Base-by-base conservation (phyloP, 768 basidiomycete species). In the Boletus rex-veris region DNA sequence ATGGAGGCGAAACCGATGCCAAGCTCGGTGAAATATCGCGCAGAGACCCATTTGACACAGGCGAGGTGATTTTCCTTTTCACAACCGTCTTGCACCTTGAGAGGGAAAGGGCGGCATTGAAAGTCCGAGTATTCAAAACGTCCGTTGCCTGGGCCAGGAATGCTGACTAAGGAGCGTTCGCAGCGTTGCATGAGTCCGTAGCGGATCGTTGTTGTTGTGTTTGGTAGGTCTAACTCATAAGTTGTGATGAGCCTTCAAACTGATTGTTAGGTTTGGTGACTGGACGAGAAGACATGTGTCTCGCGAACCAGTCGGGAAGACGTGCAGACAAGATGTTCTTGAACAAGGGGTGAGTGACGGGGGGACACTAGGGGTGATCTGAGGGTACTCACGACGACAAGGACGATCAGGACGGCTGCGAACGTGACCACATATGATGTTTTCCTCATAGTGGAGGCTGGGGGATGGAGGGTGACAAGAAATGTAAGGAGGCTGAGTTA, bases 21-120 rank as follows among this genome's bases (percentile, higher is more conserved):
- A 10, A 90, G 67, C 64, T 86, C 80, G n/a, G 78, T 75, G 44
- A 80, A 70, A 64, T 88, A 91, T 2, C 78, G 78, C 15, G 88
- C 89, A 42, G 82, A 87, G 3, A 77, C 79, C 89, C 89, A 90
- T 36, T 77, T 74, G 8, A 79, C 77, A 67, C 88, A 90, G 64
- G 87, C 82, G 0, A 68, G 51, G 35, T 73, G 70, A 54, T 86
- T 84, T 55, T 84, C 80, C 41, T 80, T 59, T 51, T 80, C 77
- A 52, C 78, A 79, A 12, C 61, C 58, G 57, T 79, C 78, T 31
- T 65, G 66, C 1, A 78, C 80, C 16, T 79, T 75, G 44, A 73
- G 69, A 4, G 89, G 89, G 67, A 90, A 91, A 6, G 70, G 61
- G 48, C 86, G 82, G 58, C 89, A 91, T 45, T 82, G 70, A 60